Percentiles rank a stretch among this genome's conserved stretches.
Evolutionary conservation across 805 yeast genomes (phyloP).

Genomic region (Hermanozyma aechmeae): DNA sequence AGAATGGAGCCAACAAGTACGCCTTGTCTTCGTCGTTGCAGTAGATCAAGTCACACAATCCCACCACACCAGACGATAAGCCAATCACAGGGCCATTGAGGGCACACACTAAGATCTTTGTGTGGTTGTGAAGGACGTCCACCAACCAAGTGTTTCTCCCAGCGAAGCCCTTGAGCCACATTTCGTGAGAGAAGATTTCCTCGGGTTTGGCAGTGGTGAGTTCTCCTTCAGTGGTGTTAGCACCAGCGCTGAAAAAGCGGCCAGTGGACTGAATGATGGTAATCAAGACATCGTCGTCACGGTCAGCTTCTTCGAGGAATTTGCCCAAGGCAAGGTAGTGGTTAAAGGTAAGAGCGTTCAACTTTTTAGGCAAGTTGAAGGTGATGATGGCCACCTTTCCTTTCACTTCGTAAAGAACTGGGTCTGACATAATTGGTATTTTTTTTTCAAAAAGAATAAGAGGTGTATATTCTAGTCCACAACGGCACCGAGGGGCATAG

Average conservation of each 20-base stretch:
- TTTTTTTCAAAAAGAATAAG: not conserved
- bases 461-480: no score
- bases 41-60: conserved; percentile 70
- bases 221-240: conserved; percentile 45
- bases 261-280: conserved; percentile 69
- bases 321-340: conserved; percentile 57
- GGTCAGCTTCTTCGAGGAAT: conserved; percentile 52
- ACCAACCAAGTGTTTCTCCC: conserved; percentile 66
- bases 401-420: conserved; percentile 29
- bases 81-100: conserved; percentile 88
- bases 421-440: conserved; percentile 8
- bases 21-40: conserved; percentile 50
- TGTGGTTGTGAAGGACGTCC: conserved; percentile 58
- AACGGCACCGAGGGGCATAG: no score
- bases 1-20: conserved; percentile 64
- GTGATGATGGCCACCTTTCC: conserved; percentile 54
- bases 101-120: conserved; percentile 61
- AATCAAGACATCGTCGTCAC: conserved; percentile 47
- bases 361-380: conserved; percentile 47
- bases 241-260: conserved; percentile 77
- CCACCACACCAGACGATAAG: conserved; percentile 60
- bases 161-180: conserved; percentile 52
- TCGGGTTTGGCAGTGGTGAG: conserved; percentile 11
- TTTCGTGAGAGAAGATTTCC: conserved; percentile 11
- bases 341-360: conserved; percentile 59